Base-by-base conservation (phyloP, 371 early-diverging fungal genomes). In the Choanephora cucurbitarum region DNA sequence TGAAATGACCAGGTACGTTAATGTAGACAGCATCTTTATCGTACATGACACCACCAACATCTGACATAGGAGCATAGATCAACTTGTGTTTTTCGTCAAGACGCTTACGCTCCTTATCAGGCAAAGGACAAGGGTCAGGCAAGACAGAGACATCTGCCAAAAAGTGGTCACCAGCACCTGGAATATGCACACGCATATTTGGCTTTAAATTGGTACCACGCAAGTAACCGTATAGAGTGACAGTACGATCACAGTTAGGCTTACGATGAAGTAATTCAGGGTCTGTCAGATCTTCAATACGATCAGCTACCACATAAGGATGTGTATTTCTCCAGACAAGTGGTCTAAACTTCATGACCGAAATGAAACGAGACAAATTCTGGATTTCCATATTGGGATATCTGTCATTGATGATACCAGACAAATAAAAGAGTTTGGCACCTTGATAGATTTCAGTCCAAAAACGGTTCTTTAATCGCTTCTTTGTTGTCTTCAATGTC, bases 361-460 rank as follows among this genome's bases (percentile, higher is more conserved):
- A 94, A 31, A 98, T 94, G 66, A 96, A 97, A n/a, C 99, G 82
- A 37, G 94, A 91, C 45, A 98, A 64, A 66, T 97, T 97, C 59
- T 93, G 75, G 42, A 97, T 83, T 66, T 98, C 99, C 66, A 85
- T 87, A 63, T 95, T 93, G 31, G 92, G 87, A 70, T 98, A 98
- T 34, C 87, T 82, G 22, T 93, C 95, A 64, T 97, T 90, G 74
- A 96, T 91, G 21, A 97, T 79, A 31, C 99, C 98, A 1, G 95
- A 93, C 22, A 98, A 79, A 61, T 96, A 97, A 62, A 98, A 98
- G 17, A 98, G 77, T 70, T 97, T 97, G 54, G 98, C 98, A 28
- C 99, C 99, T 60, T 94, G 91, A 67, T 97, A 96, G 52, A 97
- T 96, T 71, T 98, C 99, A 11, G 97, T 96, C 99, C 98, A 97